Evolutionary conservation across 1,139 yeast genomes (phyloP).

Genomic region (Petasospora rhodanensis): DNA sequence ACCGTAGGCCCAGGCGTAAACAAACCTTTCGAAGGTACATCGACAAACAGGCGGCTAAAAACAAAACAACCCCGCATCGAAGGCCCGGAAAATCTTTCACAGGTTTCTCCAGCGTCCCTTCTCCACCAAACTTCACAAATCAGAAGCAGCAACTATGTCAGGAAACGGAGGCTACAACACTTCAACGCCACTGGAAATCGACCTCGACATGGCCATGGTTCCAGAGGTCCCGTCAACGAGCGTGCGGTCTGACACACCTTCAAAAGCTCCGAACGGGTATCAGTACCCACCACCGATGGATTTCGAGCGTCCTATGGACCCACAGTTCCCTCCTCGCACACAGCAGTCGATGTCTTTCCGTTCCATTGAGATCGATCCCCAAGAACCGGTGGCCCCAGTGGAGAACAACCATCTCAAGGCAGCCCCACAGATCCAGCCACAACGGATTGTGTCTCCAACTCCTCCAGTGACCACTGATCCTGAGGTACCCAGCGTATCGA

Average conservation of each 20-base stretch:
- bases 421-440: slow-evolving; percentile 2
- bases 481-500: not conserved
- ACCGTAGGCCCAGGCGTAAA: no score
- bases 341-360: slow-evolving; percentile 12
- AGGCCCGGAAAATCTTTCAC: no score
- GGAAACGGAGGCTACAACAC: no score
- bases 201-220: slow-evolving; percentile 22
- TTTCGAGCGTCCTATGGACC: no score
- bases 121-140: no score
- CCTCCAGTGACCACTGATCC: not conserved
- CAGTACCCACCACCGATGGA: slow-evolving; percentile 5
- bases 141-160: no score
- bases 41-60: not conserved
- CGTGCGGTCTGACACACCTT: no score
- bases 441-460: no score
- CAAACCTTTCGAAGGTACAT: slow-evolving; percentile 1
- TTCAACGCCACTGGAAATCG: slow-evolving; percentile 19
- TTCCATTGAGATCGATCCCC: slow-evolving; percentile 20
- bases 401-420: no score
- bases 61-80: no score
- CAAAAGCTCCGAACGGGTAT: not conserved
- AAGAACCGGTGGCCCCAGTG: slow-evolving; percentile 9
- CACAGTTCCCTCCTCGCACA: slow-evolving; percentile 1
- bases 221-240: no score
- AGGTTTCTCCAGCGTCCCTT: no score